Base-by-base conservation (phyloP, 352 stramenopile genomes). In the Globisporangium nodosum region DNA sequence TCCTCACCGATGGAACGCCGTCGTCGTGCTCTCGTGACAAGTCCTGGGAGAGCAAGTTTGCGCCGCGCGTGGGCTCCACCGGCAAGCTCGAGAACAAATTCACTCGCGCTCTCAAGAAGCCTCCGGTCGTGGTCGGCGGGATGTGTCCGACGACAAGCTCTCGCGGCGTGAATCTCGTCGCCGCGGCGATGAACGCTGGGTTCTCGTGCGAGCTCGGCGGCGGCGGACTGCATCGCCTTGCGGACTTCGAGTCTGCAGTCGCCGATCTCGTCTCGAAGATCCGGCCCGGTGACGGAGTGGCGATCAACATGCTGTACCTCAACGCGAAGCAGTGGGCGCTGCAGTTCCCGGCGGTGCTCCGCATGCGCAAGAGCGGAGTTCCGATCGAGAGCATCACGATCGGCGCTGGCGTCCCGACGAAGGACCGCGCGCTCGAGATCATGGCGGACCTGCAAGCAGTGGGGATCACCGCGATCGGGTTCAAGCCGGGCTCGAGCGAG, bases 371-470 rank as follows among this genome's bases (percentile, higher is more conserved):
- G 53, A 79, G 69, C 42, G 86, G 85, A 31, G 60, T 90, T 31
- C 86, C 85, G 8, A 96, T 96, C 51, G 84, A 95, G 65, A 90
- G 81, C 55, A 90, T 96, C 64, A 96, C 87, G 27, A 93, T 96
- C 35, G 86, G 78, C 8, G 87, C 82, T 7, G 85, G 87, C 54
- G 81, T 96, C 57, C 86, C 87, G 15, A 91, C 87, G 24, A 80
- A 68, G 43, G 85, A 94, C 18, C 85, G 87, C 53, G 85, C 83
- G 7, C 54, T 87, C 45, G 85, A 95, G 54, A 93, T 96, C 6
- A 81, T 96, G 55, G 54, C 46, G 11, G 79, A 94, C 46, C 60
- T 92, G 7, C 61, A 83, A 47, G 61, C 57, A 0, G 80, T 68
- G 5, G 85, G 85, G 30, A 93, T 96, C 65, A 88, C 87, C 43